Percentiles rank a stretch among this genome's conserved stretches.
phyloP scores from a whole-genome alignment of 441 rosid genomes.

The Croton laevigatus region DNA sequence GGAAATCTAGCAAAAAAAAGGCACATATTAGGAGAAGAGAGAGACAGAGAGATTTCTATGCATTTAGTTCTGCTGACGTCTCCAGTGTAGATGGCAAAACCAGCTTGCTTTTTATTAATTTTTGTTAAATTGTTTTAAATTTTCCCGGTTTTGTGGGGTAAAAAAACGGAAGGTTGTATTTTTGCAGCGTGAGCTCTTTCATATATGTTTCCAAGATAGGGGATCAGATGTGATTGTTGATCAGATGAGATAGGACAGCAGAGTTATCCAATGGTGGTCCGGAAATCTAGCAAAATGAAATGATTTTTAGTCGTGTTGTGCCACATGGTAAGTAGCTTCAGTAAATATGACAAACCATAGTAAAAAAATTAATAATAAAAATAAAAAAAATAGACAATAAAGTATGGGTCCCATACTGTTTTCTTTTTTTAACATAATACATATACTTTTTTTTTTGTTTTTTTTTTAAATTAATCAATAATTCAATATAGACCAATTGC shows the following conservation, averaged over 20 bases:
- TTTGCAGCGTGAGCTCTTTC: constrained; percentile 3
- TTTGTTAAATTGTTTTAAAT: background rate
- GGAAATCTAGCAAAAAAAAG: too few relatives aligned
- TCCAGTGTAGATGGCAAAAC: constrained; percentile 8
- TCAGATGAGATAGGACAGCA: too few relatives aligned
- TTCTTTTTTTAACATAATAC: too few relatives aligned
- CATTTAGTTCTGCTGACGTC: background rate
- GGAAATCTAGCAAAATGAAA: too few relatives aligned
- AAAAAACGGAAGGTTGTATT: background rate
- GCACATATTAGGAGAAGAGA: constrained; percentile 22
- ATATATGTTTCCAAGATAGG: background rate
- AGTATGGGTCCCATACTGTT: too few relatives aligned
- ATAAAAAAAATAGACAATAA: too few relatives aligned
- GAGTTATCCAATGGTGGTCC: background rate
- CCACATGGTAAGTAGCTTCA: constrained; percentile 3
- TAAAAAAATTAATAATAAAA: too few relatives aligned
- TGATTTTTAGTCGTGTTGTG: constrained; percentile 7
- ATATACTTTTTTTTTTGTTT: too few relatives aligned
- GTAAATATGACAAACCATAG: background rate
- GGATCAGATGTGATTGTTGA: background rate
- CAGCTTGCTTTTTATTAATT: background rate
- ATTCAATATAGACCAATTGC: too few relatives aligned
- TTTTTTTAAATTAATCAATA: too few relatives aligned
- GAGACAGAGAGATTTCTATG: background rate
- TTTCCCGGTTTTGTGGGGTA: constrained; percentile 2